phyloP scores from a whole-genome alignment of 768 basidiomycete species.

The Suillus alpinus region DNA sequence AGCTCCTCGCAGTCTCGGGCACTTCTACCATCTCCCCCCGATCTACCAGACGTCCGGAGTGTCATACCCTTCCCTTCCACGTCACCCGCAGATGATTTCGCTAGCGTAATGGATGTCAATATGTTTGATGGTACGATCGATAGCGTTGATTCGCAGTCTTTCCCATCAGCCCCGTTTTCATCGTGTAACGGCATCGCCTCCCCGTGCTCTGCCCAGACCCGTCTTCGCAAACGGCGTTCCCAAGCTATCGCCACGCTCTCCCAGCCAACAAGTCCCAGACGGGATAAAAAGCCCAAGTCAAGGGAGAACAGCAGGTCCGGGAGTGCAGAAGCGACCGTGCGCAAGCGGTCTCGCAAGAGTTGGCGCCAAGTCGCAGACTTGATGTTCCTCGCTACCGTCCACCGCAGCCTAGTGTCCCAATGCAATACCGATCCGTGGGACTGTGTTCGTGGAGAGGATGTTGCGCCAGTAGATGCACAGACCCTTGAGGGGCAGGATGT shows the following conservation, averaged over 20 bases:
- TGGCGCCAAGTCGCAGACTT: constrained; percentile 31
- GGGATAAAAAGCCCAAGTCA: not conserved
- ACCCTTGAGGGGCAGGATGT: constrained; percentile 30
- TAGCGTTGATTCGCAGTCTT: constrained; percentile 1
- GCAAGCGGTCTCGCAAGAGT: constrained; percentile 32
- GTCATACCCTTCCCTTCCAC: constrained; percentile 37
- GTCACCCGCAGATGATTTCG: constrained; percentile 16
- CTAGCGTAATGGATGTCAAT: constrained; percentile 18
- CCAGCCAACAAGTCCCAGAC: constrained; percentile 12
- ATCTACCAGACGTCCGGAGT: constrained; percentile 28
- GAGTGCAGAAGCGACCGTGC: constrained; percentile 5
- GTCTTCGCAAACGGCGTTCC: constrained; percentile 32
- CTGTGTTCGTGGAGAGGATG: constrained; percentile 11
- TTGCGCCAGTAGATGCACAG: constrained; percentile 3
- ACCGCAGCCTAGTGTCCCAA: constrained; percentile 28
- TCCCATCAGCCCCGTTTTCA: constrained; percentile 2
- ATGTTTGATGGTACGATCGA: constrained; percentile 27
- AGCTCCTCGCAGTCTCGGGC: constrained; percentile 16
- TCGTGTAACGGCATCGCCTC: constrained; percentile 4
- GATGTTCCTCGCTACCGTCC: constrained; percentile 35
- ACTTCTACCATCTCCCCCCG: constrained; percentile 12
- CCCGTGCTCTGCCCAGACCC: constrained; percentile 10
- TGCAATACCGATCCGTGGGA: constrained; percentile 8
- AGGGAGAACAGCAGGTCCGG: constrained; percentile 7
- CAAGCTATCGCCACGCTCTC: constrained; percentile 29